phyloP scores from a whole-genome alignment of 495 filamentous ascomycete genomes.

The Hyaloscypha bicolor region DNA sequence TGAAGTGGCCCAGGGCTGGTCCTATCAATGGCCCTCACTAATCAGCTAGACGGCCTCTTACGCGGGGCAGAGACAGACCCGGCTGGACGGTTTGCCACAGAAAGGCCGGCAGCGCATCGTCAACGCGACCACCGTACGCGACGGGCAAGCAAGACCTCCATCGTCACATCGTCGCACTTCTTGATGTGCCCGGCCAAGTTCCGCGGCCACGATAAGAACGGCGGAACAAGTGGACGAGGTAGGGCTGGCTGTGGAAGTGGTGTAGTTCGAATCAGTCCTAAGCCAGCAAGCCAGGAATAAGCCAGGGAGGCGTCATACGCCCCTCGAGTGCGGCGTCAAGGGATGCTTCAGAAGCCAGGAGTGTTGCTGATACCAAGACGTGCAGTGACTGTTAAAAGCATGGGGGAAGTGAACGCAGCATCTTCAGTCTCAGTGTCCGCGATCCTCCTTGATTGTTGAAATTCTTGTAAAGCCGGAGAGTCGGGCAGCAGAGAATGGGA shows the following conservation, averaged over 20 bases:
- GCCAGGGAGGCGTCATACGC: too few relatives aligned
- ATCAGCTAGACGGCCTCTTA: background rate
- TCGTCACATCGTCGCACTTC: background rate
- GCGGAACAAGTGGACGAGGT: background rate
- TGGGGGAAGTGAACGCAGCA: background rate
- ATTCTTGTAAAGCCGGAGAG: background rate
- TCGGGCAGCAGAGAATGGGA: background rate
- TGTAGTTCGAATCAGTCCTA: background rate
- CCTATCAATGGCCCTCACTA: background rate
- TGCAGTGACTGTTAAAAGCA: background rate
- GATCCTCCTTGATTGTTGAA: background rate
- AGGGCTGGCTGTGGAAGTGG: background rate
- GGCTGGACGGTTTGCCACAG: background rate
- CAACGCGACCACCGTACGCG: background rate
- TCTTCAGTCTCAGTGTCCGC: background rate
- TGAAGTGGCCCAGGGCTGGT: background rate
- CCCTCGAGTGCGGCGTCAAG: background rate
- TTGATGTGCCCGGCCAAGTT: background rate
- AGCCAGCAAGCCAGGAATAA: too few relatives aligned
- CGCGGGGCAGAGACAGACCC: background rate
- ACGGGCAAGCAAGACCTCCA: background rate
- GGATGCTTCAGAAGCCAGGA: background rate
- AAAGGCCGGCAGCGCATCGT: too few relatives aligned
- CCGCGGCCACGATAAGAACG: background rate
- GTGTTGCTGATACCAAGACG: background rate